Evolutionary conservation across 2,329 filamentous ascomycete genomes (phyloP).

Genomic region (Sarocladiaceae sp.): DNA sequence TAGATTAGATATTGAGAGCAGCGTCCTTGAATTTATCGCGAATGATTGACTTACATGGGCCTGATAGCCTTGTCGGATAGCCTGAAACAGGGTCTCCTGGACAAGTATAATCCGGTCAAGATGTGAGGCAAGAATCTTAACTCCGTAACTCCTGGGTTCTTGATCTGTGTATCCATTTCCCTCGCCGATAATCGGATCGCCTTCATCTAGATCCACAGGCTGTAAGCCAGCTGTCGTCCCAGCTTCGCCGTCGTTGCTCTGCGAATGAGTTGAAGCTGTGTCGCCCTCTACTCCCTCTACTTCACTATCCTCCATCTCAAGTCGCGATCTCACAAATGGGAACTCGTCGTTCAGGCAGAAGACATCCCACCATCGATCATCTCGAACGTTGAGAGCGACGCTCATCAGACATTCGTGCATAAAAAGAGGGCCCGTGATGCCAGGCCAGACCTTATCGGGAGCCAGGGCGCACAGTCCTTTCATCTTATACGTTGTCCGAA

Average conservation of each 20-base stretch:
- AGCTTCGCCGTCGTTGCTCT: background rate
- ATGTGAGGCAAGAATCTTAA: background rate
- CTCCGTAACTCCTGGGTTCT: background rate
- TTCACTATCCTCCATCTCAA: background rate
- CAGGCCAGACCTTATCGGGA: background rate
- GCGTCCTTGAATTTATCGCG: no score
- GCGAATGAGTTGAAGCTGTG: no score
- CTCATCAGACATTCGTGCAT: constrained; percentile 1
- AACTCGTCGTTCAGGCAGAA: constrained; percentile 3
- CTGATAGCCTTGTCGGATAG: no score
- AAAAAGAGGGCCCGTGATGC: background rate
- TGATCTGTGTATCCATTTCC: background rate
- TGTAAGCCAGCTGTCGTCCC: background rate
- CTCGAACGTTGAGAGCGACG: background rate
- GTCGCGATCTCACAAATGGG: background rate
- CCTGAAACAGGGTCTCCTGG: background rate
- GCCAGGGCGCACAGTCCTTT: background rate
- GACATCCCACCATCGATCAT: constrained; percentile 6
- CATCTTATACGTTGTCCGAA: background rate
- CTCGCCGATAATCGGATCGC: constrained; percentile 1
- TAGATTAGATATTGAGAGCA: no score
- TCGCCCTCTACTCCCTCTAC: no score
- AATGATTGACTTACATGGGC: no score
- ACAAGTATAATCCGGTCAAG: background rate
- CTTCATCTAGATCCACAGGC: background rate